Percentiles rank a stretch among this genome's conserved stretches.
Conservation (phyloP, 2,329 filamentous ascomycete genomes). For the Colletotrichum eremochloae region DNA sequence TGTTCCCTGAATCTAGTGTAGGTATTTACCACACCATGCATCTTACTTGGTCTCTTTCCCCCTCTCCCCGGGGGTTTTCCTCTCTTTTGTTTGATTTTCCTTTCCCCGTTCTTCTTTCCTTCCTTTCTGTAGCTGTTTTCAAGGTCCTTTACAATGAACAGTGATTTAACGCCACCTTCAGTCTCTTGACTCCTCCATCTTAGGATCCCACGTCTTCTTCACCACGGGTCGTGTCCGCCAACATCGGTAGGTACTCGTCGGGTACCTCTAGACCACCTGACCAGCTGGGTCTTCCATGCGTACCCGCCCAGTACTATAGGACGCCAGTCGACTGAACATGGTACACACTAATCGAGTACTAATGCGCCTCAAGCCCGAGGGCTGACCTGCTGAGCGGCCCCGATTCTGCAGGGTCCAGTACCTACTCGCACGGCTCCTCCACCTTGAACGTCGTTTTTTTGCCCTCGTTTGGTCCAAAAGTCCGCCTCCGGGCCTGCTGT, state of each 20-base stretch:
- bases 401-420: conserved; percentile 42
- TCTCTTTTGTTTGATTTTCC: background rate
- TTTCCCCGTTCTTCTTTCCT: background rate
- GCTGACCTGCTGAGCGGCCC: conserved; percentile 31
- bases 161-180: background rate
- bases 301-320: conserved; percentile 21
- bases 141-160: background rate
- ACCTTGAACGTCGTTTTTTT: background rate
- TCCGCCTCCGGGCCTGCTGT: conserved; percentile 5
- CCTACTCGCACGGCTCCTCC: conserved; percentile 22
- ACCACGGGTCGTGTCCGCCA: conserved; percentile 32
- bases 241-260: conserved; percentile 11
- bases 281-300: conserved; percentile 31
- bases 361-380: conserved; percentile 16
- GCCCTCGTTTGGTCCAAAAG: background rate
- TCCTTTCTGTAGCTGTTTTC: background rate
- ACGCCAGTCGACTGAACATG: conserved; percentile 16
- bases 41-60: background rate
- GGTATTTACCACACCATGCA: background rate
- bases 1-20: background rate
- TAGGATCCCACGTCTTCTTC: conserved; percentile 25
- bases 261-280: conserved; percentile 32
- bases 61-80: background rate
- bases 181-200: background rate
- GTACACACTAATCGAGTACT: conserved; percentile 23